These are phyloP conservation scores for Phytophthora pinifolia DNA, from an alignment of 352 stramenopile species.

Conservation along the genomic window DNA sequence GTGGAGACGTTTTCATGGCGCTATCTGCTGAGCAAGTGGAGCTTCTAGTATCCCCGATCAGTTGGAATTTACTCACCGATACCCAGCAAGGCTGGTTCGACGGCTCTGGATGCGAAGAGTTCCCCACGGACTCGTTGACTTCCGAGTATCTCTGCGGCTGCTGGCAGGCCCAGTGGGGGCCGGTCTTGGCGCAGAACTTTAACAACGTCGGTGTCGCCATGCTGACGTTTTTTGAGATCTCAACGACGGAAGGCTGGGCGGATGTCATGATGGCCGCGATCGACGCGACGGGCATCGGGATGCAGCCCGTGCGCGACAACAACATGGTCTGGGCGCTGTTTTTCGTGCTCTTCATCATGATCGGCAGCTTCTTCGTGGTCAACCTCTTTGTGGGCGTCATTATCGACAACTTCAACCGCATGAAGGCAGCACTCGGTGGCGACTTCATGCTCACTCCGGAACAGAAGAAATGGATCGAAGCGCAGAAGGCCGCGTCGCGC, in stretches of 20 bases:
- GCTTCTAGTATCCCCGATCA: constrained; percentile 46
- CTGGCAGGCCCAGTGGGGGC: constrained; percentile 48
- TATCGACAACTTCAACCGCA: constrained; percentile 94
- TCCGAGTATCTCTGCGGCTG: constrained; percentile 76
- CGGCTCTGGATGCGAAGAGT: constrained; percentile 39
- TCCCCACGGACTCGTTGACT: constrained; percentile 41
- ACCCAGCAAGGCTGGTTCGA: constrained; percentile 54
- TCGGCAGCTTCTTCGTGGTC: constrained; percentile 93
- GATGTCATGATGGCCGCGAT: constrained; percentile 92
- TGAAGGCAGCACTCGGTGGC: constrained; percentile 77
- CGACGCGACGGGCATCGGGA: constrained; percentile 87
- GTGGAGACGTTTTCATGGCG: constrained; percentile 52
- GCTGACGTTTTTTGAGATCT: constrained; percentile 92
- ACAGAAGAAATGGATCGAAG: constrained; percentile 91
- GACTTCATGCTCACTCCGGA: constrained; percentile 87
- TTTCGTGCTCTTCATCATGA: constrained; percentile 91
- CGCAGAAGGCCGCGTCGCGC: constrained; percentile 63
- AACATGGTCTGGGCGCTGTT: constrained; percentile 82
- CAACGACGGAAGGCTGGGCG: constrained; percentile 91
- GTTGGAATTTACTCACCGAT: constrained; percentile 36
- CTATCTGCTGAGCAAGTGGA: constrained; percentile 39
- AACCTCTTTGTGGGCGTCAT: constrained; percentile 95
- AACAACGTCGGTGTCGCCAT: constrained; percentile 84
- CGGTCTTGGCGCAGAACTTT: constrained; percentile 74
- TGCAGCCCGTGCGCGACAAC: constrained; percentile 90